Conservation (phyloP, 2,329 filamentous ascomycete species). For the Neofusicoccum parvum region DNA sequence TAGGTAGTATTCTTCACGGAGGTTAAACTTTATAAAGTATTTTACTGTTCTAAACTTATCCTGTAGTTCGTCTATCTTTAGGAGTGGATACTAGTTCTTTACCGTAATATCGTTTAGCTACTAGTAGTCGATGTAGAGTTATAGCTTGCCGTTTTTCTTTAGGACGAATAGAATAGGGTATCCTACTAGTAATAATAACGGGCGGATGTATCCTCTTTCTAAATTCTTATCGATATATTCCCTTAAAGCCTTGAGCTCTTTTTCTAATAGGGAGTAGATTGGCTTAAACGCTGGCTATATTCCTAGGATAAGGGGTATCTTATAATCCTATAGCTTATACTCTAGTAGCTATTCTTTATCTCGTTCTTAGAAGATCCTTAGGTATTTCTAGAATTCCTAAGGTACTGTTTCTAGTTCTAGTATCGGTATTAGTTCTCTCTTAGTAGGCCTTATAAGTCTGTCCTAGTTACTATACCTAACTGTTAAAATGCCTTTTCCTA, state of each 20-base stretch:
- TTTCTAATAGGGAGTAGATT: background rate
- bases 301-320: background rate
- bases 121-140: conserved; percentile 23
- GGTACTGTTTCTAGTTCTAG: background rate
- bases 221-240: background rate
- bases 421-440: background rate
- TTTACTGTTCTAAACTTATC: conserved; percentile 14
- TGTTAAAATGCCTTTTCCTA: too few relatives aligned
- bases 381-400: background rate
- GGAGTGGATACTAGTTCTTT: conserved; percentile 22
- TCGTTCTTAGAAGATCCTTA: background rate
- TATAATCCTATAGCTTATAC: background rate
- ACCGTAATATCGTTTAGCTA: conserved; percentile 23
- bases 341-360: background rate
- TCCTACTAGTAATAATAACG: too few relatives aligned
- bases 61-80: conserved; percentile 21
- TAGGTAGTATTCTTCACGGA: too few relatives aligned
- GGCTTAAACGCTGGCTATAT: background rate
- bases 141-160: conserved; percentile 17
- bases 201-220: background rate
- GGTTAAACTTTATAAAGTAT: conserved; percentile 22
- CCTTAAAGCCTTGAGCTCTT: background rate
- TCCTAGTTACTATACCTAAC: too few relatives aligned
- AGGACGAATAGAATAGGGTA: conserved; percentile 17
- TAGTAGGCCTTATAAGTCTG: background rate